Percentiles rank a stretch among this genome's conserved stretches.
phyloP scores from a whole-genome alignment of 129 eudicot genomes.

The Flaveria linearis region DNA sequence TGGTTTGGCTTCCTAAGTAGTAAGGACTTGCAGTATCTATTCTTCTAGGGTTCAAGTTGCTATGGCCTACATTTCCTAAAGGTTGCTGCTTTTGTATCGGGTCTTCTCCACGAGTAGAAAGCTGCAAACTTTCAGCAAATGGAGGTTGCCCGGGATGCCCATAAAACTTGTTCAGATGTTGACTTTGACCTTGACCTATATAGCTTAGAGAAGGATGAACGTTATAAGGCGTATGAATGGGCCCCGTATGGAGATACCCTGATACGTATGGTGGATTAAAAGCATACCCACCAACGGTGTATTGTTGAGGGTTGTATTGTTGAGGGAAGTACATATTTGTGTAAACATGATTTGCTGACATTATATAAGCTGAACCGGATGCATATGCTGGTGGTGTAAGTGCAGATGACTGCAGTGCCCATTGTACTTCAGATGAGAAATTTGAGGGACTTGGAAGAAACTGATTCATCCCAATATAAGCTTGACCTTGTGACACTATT shows the following conservation, averaged over 20 bases:
- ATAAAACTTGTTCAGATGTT: conserved; percentile 51
- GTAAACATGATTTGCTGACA: conserved; percentile 47
- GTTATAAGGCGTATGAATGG: conserved; percentile 52
- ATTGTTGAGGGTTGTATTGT: conserved; percentile 34
- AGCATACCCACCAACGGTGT: conserved; percentile 54
- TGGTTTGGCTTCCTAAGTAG: conserved; percentile 53
- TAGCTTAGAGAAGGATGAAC: conserved; percentile 32
- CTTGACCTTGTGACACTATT: conserved; percentile 44
- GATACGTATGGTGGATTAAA: conserved; percentile 46
- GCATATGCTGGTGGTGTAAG: conserved; percentile 39
- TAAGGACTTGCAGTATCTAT: conserved; percentile 30
- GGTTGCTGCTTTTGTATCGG: conserved; percentile 41
- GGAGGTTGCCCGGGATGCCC: conserved; percentile 62
- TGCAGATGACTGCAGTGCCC: conserved; percentile 36
- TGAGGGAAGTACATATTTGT: conserved; percentile 47
- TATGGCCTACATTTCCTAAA: conserved; percentile 38
- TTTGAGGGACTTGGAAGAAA: conserved; percentile 43
- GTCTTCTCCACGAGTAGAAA: conserved; percentile 40
- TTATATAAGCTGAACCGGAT: conserved; percentile 48
- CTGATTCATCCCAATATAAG: conserved; percentile 46
- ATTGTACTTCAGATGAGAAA: conserved; percentile 46
- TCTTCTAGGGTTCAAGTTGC: conserved; percentile 44
- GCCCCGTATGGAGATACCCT: conserved; percentile 51
- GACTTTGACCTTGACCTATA: conserved; percentile 37
- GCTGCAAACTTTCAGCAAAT: conserved; percentile 48